Conservation (phyloP, 2,329 filamentous ascomycete species). For the Neodidymelliopsis sp. region DNA sequence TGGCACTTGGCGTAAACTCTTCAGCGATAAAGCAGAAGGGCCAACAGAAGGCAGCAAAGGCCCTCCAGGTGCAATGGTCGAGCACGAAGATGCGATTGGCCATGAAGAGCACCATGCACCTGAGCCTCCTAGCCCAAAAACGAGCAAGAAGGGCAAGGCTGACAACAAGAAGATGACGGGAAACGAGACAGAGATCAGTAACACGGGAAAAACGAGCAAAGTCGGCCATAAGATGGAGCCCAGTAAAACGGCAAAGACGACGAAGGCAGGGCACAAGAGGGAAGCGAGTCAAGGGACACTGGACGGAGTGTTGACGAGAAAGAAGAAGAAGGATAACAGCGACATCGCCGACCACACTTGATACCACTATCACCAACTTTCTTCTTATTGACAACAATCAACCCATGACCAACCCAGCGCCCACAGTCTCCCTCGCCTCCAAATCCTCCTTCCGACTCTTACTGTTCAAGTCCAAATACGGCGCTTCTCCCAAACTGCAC, state of each 20-base stretch:
- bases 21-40: slow-evolving; percentile 56
- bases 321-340: slow-evolving; percentile 38
- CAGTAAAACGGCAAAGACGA: neutral
- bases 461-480: slow-evolving; percentile 63
- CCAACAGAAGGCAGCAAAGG: slow-evolving; percentile 53
- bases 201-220: slow-evolving; percentile 43
- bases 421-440: slow-evolving; percentile 9
- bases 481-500: slow-evolving; percentile 63
- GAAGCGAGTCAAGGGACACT: slow-evolving; percentile 60
- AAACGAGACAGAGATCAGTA: slow-evolving; percentile 52
- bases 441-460: slow-evolving; percentile 56
- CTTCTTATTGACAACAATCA: neutral
- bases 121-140: slow-evolving; percentile 20
- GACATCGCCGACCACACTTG: slow-evolving; percentile 24
- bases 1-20: slow-evolving; percentile 64
- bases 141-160: slow-evolving; percentile 53
- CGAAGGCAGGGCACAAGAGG: slow-evolving; percentile 64
- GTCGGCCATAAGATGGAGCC: slow-evolving; percentile 58
- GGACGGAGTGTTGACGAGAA: slow-evolving; percentile 41
- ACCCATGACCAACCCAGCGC: slow-evolving; percentile 10
- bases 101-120: slow-evolving; percentile 20
- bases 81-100: slow-evolving; percentile 29
- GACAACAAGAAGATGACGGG: slow-evolving; percentile 67
- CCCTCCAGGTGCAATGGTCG: slow-evolving; percentile 50
- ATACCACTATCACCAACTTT: no score